These are phyloP conservation scores for Cystofilobasidium bisporidii DNA, from an alignment of 768 basidiomycete genomes.

Conservation along the genomic window DNA sequence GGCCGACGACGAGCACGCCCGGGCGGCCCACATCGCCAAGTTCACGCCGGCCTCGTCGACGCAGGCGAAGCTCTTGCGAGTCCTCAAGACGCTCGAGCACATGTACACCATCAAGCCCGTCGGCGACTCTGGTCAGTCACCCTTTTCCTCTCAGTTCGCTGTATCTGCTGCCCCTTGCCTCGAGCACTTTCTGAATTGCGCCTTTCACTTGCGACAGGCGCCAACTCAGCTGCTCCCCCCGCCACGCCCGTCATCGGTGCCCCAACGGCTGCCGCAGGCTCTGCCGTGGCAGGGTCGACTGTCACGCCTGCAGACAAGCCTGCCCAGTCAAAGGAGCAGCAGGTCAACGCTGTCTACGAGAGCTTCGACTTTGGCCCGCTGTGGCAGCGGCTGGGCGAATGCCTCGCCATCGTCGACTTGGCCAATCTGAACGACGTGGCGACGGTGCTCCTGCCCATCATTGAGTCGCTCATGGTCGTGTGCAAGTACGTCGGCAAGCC, in stretches of 20 bases:
- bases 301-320: not conserved
- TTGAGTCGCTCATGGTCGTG: slow-evolving; percentile 96
- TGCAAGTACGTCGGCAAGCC: slow-evolving; percentile 85
- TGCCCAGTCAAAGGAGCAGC: slow-evolving; percentile 42
- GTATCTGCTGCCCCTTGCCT: too few species aligned
- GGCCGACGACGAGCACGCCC: slow-evolving; percentile 48
- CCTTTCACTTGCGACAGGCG: too few species aligned
- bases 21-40: slow-evolving; percentile 58
- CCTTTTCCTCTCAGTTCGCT: too few species aligned
- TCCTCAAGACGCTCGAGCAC: slow-evolving; percentile 95
- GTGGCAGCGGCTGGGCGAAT: slow-evolving; percentile 84
- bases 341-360: slow-evolving; percentile 79
- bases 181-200: not conserved
- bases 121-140: slow-evolving; percentile 12
- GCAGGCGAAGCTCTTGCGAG: slow-evolving; percentile 90
- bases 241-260: slow-evolving; percentile 45
- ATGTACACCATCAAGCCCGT: slow-evolving; percentile 57
- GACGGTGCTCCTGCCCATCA: slow-evolving; percentile 82
- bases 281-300: not conserved
- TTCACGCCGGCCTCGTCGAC: slow-evolving; percentile 90
- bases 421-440: slow-evolving; percentile 76
- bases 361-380: slow-evolving; percentile 80
- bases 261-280: slow-evolving; percentile 8
- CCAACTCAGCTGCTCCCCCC: slow-evolving; percentile 29
- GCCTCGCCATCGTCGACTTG: slow-evolving; percentile 67